Evolutionary conservation across 495 filamentous ascomycete genomes (phyloP).

Genomic region (Parachaetomium inaequale): DNA sequence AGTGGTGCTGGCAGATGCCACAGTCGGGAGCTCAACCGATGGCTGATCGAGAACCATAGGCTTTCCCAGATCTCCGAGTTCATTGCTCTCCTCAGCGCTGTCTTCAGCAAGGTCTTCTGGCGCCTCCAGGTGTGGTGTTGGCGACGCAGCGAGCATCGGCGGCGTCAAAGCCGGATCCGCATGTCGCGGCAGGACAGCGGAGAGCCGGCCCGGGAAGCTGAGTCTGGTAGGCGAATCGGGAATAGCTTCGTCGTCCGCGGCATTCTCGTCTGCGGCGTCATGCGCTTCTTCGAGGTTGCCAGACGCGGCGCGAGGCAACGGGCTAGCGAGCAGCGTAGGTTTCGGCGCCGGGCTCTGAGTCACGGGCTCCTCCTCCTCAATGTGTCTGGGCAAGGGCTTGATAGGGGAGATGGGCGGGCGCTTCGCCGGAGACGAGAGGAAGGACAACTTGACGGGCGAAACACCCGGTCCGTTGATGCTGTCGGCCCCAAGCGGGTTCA

Average conservation of each 20-base stretch:
- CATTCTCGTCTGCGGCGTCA: slow-evolving; percentile 9
- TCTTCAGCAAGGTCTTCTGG: not conserved
- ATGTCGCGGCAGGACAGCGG: slow-evolving; percentile 48
- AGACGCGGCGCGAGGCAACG: slow-evolving; percentile 28
- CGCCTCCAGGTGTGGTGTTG: too few relatives aligned
- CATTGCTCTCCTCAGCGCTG: slow-evolving; percentile 7
- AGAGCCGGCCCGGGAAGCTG: slow-evolving; percentile 49
- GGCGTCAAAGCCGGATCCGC: slow-evolving; percentile 43
- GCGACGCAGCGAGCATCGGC: slow-evolving; percentile 23
- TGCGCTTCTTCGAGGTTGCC: not conserved
- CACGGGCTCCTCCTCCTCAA: slow-evolving; percentile 14
- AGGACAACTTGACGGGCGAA: slow-evolving; percentile 41
- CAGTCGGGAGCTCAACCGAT: slow-evolving; percentile 14
- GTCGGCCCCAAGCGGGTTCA: slow-evolving; percentile 25
- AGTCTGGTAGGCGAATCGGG: slow-evolving; percentile 35
- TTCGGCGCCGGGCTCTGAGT: slow-evolving; percentile 22
- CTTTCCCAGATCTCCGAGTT: slow-evolving; percentile 19
- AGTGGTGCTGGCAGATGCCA: slow-evolving; percentile 25
- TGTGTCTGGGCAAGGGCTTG: slow-evolving; percentile 23
- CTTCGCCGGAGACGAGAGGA: slow-evolving; percentile 49
- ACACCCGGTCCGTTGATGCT: not conserved
- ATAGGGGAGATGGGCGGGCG: slow-evolving; percentile 40
- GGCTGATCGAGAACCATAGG: slow-evolving; percentile 35
- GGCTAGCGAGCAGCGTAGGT: slow-evolving; percentile 40
- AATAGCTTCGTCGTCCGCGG: slow-evolving; percentile 13